phyloP scores from a whole-genome alignment of 768 basidiomycete genomes.

The Suillus decipiens region DNA sequence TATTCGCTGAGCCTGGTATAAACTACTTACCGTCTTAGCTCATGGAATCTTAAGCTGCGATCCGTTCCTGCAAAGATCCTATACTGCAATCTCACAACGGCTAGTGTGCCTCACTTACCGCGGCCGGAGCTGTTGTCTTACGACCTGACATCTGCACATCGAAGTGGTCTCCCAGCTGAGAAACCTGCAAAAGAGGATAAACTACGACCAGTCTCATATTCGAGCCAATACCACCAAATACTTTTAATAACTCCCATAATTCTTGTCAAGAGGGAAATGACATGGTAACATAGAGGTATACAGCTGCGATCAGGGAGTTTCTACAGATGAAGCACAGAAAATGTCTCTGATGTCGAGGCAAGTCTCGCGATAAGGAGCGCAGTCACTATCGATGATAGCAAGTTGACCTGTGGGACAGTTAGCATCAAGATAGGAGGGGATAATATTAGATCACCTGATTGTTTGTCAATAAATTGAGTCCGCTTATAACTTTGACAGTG shows the following conservation, averaged over 20 bases:
- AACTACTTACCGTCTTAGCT: background rate
- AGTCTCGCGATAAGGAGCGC: slow-evolving; percentile 37
- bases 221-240: background rate
- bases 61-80: background rate
- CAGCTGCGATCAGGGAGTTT: background rate
- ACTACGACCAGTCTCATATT: background rate
- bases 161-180: background rate
- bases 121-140: background rate
- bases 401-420: slow-evolving; percentile 39
- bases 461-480: slow-evolving; percentile 74
- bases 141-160: background rate
- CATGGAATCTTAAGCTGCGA: background rate
- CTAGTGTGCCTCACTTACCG: background rate
- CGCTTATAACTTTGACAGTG: slow-evolving; percentile 59
- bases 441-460: slow-evolving; percentile 59
- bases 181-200: background rate
- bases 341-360: slow-evolving; percentile 24
- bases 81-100: background rate
- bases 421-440: background rate
- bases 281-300: background rate
- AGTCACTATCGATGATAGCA: slow-evolving; percentile 43
- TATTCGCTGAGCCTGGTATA: background rate
- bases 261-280: background rate
- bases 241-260: background rate
- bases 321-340: background rate